Base-by-base conservation (phyloP, 202 grass and related monocot genomes). In the Miscanthus sacchariflorus region DNA sequence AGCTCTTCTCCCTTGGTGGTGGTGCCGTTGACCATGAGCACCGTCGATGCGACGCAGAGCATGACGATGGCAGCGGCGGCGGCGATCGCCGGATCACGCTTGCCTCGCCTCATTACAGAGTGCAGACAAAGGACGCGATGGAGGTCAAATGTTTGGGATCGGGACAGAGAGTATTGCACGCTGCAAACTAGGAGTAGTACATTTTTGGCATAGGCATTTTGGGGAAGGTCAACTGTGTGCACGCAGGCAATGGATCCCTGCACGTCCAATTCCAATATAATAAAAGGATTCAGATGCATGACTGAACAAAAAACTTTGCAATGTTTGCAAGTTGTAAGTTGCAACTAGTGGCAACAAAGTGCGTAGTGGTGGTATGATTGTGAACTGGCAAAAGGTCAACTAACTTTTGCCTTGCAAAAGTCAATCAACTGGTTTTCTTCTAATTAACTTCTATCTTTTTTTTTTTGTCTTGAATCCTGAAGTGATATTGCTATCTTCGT, bases 191-290 rank as follows among this genome's bases (percentile, higher is more conserved):
- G 30, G 30, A 36, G 35, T 36, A 36, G 35, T 36, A 36, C 35
- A 36, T 36, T 36, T 36, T 36, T 36, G 35, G 35, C 35, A 36
- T 36, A 36, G 35, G 35, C 35, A 36, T 36, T 36, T 36, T 36
- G 35, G 35, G 35, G 49, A 91, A 88, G 48, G 89, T 91, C 89
- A 88, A 91, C 42, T 52, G 40, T 23, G 52, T 30, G 56, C 3
- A 12, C 5, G 38, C 10, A 12, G 17, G 48, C 18, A 72, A 21
- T 6, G 64, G 17, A 12, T 58, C 2, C 66, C 54, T 43, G 68
- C 44, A 54, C 24, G 44, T 56, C 71, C 42, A 42, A 74, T 80
- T 50, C 17, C 15, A 58, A 74, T 43, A 83, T 30, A n/a, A n/a
- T n/a, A 68, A 83, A 70, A 15, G 1, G 68, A 45, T 33, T 72